Evolutionary conservation across 2,329 filamentous ascomycete genomes (phyloP).

Genomic region (Orbilia brochopaga): DNA sequence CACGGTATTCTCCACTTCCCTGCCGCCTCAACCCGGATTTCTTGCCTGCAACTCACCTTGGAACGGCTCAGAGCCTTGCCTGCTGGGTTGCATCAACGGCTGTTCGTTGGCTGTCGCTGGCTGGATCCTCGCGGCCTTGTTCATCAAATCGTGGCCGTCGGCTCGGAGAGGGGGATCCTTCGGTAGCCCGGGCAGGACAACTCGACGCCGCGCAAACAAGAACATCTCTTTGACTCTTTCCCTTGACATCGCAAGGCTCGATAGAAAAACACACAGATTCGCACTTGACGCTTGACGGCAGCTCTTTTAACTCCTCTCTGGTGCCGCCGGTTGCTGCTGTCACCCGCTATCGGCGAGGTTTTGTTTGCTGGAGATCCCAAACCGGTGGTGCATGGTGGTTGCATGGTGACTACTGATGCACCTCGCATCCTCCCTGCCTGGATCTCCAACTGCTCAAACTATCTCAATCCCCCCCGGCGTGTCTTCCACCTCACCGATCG

Average conservation of each 20-base stretch:
- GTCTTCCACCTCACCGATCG: conserved; percentile 13
- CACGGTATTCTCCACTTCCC: conserved; percentile 1
- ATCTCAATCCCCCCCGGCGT: conserved; percentile 19
- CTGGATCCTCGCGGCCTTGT: conserved; percentile 35
- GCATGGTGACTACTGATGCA: conserved; percentile 2
- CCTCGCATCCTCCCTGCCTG: conserved; percentile 10
- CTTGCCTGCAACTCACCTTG: conserved; percentile 9
- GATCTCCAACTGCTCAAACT: conserved; percentile 26
- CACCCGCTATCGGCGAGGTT: conserved; percentile 3
- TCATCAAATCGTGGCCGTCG: background rate
- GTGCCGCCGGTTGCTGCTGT: conserved; percentile 15
- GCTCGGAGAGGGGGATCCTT: conserved; percentile 30
- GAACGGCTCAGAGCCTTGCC: conserved; percentile 11
- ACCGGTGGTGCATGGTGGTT: conserved; percentile 22
- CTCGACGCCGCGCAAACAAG: background rate
- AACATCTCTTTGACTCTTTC: background rate
- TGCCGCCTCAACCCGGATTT: conserved; percentile 7
- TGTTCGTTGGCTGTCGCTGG: conserved; percentile 13
- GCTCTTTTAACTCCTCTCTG: background rate
- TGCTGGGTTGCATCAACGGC: conserved; percentile 15
- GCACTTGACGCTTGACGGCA: background rate
- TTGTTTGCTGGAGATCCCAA: background rate
- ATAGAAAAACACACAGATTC: background rate
- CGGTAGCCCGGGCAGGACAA: conserved; percentile 27
- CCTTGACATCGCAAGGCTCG: background rate